Percentiles rank a stretch among this genome's conserved stretches.
Evolutionary conservation across 2,329 filamentous ascomycete genomes (phyloP).

Genomic region (Neonectria coccinea): DNA sequence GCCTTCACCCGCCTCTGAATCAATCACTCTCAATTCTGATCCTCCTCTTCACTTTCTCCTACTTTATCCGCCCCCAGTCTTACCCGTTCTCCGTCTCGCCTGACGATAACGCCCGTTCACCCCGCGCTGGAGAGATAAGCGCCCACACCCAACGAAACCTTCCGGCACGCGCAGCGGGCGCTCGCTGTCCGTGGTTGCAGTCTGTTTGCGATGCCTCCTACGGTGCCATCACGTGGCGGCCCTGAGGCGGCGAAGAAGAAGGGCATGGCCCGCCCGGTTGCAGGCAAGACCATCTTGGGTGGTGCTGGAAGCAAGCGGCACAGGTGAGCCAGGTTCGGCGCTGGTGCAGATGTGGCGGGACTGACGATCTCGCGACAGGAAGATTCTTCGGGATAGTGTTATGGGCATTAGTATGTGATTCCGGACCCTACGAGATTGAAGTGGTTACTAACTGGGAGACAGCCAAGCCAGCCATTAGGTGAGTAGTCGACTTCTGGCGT

Average conservation of each 20-base stretch:
- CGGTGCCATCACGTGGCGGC: constrained; percentile 45
- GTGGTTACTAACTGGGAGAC: constrained; percentile 19
- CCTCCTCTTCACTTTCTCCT: background rate
- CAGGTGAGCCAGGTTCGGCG: constrained; percentile 35
- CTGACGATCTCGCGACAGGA: constrained; percentile 50
- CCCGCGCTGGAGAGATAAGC: constrained; percentile 23
- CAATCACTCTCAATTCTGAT: background rate
- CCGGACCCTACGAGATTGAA: background rate
- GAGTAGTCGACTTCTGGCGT: constrained; percentile 29
- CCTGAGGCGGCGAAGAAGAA: constrained; percentile 35
- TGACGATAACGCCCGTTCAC: background rate
- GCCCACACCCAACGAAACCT: background rate
- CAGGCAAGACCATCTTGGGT: constrained; percentile 42
- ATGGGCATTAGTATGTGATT: constrained; percentile 61
- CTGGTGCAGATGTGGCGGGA: background rate
- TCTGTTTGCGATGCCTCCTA: constrained; percentile 43
- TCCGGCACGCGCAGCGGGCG: background rate
- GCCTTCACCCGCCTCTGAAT: background rate
- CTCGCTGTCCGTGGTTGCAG: background rate
- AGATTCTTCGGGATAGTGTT: constrained; percentile 61
- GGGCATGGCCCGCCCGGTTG: constrained; percentile 13
- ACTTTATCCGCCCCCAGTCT: no score
- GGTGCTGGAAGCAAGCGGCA: constrained; percentile 37
- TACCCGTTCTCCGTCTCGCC: background rate
- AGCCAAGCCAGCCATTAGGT: constrained; percentile 69